Evolutionary conservation across 768 basidiomycete species (phyloP).

Genomic region (Russula olivacea): DNA sequence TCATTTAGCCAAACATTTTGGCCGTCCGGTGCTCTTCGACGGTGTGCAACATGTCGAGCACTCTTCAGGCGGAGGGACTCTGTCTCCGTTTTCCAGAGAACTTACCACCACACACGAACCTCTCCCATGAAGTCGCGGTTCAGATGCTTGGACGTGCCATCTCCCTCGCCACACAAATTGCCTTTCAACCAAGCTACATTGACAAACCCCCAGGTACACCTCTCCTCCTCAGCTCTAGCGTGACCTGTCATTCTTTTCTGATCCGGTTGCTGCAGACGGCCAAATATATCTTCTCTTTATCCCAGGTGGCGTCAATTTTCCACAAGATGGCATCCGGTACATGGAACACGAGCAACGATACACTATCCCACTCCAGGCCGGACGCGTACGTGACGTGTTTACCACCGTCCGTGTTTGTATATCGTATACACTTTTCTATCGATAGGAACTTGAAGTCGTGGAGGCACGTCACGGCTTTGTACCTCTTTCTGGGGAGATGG

Average conservation of each 20-base stretch:
- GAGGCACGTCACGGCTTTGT: constrained; percentile 74
- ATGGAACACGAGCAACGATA: constrained; percentile 66
- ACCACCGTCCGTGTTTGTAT: background rate
- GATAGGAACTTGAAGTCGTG: constrained; percentile 69
- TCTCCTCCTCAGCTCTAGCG: background rate
- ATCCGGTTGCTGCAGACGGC: constrained; percentile 44
- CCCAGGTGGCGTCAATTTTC: constrained; percentile 52
- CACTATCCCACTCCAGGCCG: constrained; percentile 43
- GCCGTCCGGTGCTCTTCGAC: background rate
- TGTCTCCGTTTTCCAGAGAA: constrained; percentile 69
- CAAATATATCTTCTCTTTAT: constrained; percentile 62
- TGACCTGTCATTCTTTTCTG: background rate
- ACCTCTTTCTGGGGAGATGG: constrained; percentile 54
- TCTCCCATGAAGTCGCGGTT: constrained; percentile 53
- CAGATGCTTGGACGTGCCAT: constrained; percentile 58
- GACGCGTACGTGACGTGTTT: constrained; percentile 43
- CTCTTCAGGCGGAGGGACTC: constrained; percentile 47
- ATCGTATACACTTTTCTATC: constrained; percentile 6
- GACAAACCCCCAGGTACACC: constrained; percentile 65
- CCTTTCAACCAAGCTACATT: constrained; percentile 68
- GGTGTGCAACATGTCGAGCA: constrained; percentile 1
- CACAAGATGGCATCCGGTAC: constrained; percentile 71
- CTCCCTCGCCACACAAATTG: constrained; percentile 48
- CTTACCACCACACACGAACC: constrained; percentile 48
- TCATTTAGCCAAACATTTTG: background rate